Percentiles rank a stretch among this genome's conserved stretches.
Evolutionary conservation across 1,284 basidiomycete species (phyloP).

Genomic region (Boletellus sp.): DNA sequence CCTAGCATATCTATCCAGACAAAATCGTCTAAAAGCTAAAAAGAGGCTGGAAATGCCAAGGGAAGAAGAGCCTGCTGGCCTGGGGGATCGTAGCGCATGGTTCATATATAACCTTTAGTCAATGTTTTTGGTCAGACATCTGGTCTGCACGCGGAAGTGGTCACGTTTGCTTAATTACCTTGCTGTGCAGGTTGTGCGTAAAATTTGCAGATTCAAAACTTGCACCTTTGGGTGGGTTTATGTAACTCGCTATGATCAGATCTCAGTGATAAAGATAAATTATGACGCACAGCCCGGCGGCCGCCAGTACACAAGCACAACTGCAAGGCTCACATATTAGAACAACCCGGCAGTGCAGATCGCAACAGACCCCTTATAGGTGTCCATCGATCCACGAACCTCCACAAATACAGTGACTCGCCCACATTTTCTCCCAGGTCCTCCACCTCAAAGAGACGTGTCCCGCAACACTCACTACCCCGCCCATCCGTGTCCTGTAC

Average conservation of each 20-base stretch:
- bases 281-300: background rate
- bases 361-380: constrained; percentile 3
- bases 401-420: constrained; percentile 62
- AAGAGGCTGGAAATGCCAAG: constrained; percentile 12
- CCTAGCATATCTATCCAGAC: constrained; percentile 19
- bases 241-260: background rate
- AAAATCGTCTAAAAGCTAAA: constrained; percentile 24
- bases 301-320: too few species aligned
- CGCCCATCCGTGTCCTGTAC: constrained; percentile 47
- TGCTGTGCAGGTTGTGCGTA: background rate
- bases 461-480: constrained; percentile 29
- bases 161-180: background rate
- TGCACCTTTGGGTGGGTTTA: background rate
- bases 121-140: constrained; percentile 1
- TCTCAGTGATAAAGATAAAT: background rate
- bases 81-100: constrained; percentile 32
- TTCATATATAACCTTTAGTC: constrained; percentile 28
- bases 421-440: constrained; percentile 62
- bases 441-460: constrained; percentile 48
- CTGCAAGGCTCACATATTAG: background rate
- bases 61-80: constrained; percentile 17
- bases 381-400: constrained; percentile 49
- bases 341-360: background rate
- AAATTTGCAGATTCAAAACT: background rate
- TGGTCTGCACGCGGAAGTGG: background rate